Evolutionary conservation across 306 rosid species (phyloP).

Genomic region (Hippophae tibetana): DNA sequence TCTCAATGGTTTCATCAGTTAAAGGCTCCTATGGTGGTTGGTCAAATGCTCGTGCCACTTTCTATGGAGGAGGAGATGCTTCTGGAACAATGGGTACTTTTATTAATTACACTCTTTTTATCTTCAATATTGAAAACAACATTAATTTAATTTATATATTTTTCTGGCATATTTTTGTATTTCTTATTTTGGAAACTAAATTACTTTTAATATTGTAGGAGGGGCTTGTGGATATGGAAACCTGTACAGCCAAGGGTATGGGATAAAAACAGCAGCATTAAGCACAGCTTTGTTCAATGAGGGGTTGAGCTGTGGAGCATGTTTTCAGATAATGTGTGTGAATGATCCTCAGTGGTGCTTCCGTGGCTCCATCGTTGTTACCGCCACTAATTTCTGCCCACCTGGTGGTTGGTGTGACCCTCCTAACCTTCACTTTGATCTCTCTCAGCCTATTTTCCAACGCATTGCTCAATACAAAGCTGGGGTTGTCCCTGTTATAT

Average conservation of each 20-base stretch:
- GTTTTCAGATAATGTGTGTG: constrained; percentile 53
- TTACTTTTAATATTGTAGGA: constrained; percentile 22
- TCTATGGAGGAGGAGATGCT: constrained; percentile 88
- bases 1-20: too few relatives aligned
- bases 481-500: constrained; percentile 61
- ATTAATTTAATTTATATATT: too few relatives aligned
- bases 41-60: constrained; percentile 27
- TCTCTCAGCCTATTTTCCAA: constrained; percentile 64
- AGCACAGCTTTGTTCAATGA: constrained; percentile 65
- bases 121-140: too few relatives aligned
- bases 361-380: constrained; percentile 46
- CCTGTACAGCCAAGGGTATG: constrained; percentile 69
- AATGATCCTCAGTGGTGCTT: constrained; percentile 74
- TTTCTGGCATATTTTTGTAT: too few relatives aligned
- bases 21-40: too few relatives aligned
- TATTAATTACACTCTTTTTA: too few relatives aligned
- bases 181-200: too few relatives aligned
- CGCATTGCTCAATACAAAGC: constrained; percentile 63
- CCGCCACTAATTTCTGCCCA: constrained; percentile 83
- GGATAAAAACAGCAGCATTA: constrained; percentile 70
- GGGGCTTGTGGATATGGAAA: constrained; percentile 91
- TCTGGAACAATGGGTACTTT: constrained; percentile 71
- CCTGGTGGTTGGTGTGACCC: constrained; percentile 93
- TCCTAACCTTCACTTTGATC: constrained; percentile 69
- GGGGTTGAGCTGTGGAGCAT: constrained; percentile 76